Percentiles rank a stretch among this genome's conserved stretches.
Evolutionary conservation across 495 filamentous ascomycete genomes (phyloP).

Genomic region (Aspergillus olivimuriae): DNA sequence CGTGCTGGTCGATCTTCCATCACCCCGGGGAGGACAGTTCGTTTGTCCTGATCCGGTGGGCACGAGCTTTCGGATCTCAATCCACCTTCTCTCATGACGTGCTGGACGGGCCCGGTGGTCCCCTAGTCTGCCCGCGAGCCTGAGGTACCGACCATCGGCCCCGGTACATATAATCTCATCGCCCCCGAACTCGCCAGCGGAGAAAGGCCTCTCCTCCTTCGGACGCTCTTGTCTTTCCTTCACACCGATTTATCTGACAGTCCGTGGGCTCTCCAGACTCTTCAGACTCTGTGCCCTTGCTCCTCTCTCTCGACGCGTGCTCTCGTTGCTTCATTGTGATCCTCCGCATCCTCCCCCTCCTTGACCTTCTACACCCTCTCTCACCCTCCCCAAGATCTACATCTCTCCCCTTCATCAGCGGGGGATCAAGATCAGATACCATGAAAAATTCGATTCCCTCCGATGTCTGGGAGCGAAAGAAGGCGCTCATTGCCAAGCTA

Average conservation of each 20-base stretch:
- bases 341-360: not conserved
- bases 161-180: conserved; percentile 1
- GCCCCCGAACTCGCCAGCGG: not conserved
- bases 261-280: not conserved
- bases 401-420: not conserved
- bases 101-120: too few relatives aligned
- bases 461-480: conserved; percentile 46
- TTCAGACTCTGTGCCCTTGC: not conserved
- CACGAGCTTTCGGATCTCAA: conserved; percentile 9
- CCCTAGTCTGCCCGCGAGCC: too few relatives aligned
- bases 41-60: conserved; percentile 6
- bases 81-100: conserved; percentile 7
- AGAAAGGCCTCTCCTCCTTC: not conserved
- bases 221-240: not conserved
- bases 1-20: conserved; percentile 17
- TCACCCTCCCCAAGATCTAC: too few relatives aligned
- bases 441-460: conserved; percentile 45
- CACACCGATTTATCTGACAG: not conserved
- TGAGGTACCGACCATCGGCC: too few relatives aligned
- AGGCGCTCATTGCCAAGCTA: conserved; percentile 38
- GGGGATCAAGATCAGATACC: not conserved
- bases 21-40: conserved; percentile 8
- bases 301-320: not conserved
- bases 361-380: not conserved
- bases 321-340: not conserved